A percentile compares a stretch with the other conserved stretches of the same genome.
Evolutionary conservation across 441 rosid genomes (phyloP).

Genomic region (Erysimum pusillum): DNA sequence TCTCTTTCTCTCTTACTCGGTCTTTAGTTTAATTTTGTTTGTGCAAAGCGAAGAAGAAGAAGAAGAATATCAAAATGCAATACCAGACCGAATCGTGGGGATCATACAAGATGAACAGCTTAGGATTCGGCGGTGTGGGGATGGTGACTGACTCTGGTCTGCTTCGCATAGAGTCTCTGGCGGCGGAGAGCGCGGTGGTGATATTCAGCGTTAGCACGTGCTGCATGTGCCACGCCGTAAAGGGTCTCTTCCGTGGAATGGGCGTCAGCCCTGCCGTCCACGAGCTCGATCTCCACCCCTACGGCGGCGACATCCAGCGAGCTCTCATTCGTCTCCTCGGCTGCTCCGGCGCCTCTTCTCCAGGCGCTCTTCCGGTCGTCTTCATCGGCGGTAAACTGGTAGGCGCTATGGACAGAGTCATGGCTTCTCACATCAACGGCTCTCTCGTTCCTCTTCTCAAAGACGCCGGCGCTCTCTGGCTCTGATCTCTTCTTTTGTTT

Average conservation of each 20-base stretch:
- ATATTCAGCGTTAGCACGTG: conserved; percentile 74
- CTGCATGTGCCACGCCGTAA: conserved; percentile 82
- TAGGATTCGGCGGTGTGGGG: conserved; percentile 41
- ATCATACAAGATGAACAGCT: conserved; percentile 49
- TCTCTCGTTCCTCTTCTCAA: conserved; percentile 78
- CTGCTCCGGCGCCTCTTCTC: conserved; percentile 50
- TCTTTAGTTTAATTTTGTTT: background rate
- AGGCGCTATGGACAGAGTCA: conserved; percentile 74
- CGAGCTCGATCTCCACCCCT: conserved; percentile 77
- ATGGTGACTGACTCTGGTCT: conserved; percentile 39
- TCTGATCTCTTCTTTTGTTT: conserved; percentile 36
- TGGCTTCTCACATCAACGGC: conserved; percentile 83
- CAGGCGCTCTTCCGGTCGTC: conserved; percentile 64
- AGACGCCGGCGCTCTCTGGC: conserved; percentile 79
- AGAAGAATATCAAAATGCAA: conserved; percentile 45
- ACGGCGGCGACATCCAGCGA: conserved; percentile 61
- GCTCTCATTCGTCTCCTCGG: conserved; percentile 61
- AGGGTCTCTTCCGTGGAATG: conserved; percentile 77
- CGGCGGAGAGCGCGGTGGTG: conserved; percentile 74
- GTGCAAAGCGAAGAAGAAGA: background rate
- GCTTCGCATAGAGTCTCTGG: conserved; percentile 66
- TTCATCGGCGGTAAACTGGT: conserved; percentile 78
- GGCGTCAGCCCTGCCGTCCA: conserved; percentile 75
- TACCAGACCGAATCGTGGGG: conserved; percentile 57
- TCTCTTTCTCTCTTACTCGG: conserved; percentile 31